Base-by-base conservation (phyloP, 768 basidiomycete genomes). In the Tephrocybe sp. region DNA sequence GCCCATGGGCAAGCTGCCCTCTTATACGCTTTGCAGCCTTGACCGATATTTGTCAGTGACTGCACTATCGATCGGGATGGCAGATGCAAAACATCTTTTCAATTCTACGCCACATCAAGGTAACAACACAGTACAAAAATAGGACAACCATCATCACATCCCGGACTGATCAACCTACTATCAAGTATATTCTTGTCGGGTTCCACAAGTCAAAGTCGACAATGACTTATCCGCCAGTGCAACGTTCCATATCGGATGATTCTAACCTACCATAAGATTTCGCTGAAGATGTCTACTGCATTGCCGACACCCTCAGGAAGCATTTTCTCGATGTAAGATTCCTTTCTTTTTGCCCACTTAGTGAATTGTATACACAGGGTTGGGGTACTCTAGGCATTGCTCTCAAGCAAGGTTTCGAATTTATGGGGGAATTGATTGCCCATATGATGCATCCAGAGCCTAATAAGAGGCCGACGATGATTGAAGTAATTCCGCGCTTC, bases 1-100 rank as follows among this genome's bases (percentile, higher is more conserved):
- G 65, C 65, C 11, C 67, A 68, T 45, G 19, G 53, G 53, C 45
- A 32, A 5, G 52, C 36, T 40, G 14, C 23, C 31, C 35, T 23
- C 35, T 30, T 9, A 9, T 23, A 0, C 22, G 17, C 7, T 16
- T 34, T 17, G 11, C 9, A 32, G 13, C 8, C 9, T 16, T 49
- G 14, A 35, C 30, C 8, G 31, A 12, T 23, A 17, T 8, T 31
- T 20, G 42, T 16, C 26, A 54, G 53, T 11, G 48, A 50, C 23
- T 54, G 53, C 17, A 43, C 36, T 23, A 49, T 54, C 19, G n/a
- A n/a, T n/a, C n/a, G n/a, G n/a, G n/a, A 54, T 50, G 53, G 36
- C 36, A 13, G 53, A 50, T 54, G 13, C 42, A n/a, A 23, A 9
- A 9, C 17, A 14, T 16, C 46, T 53, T 13, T 53, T 49, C 32